These are phyloP conservation scores for Pichia sp. DNA, from an alignment of 1,139 yeast species.

Conservation along the genomic window DNA sequence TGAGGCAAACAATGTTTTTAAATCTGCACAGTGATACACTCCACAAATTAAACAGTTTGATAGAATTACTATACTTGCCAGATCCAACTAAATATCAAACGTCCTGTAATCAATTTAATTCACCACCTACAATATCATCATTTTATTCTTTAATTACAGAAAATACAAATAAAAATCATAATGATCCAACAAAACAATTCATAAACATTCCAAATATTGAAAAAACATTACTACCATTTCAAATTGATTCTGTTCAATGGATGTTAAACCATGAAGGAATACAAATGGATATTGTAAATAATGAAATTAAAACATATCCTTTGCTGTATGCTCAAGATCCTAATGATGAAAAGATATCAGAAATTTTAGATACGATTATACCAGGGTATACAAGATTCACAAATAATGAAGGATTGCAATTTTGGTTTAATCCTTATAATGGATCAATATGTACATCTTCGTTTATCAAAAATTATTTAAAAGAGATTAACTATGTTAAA, in stretches of 20 bases:
- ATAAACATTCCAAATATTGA: conserved; percentile 18
- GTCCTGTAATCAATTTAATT: conserved; percentile 7
- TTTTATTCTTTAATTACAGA: conserved; percentile 32
- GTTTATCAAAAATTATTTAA: conserved; percentile 29
- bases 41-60: conserved; percentile 15
- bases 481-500: conserved; percentile 6
- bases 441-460: conserved; percentile 39
- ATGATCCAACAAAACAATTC: not conserved
- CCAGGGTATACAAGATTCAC: conserved; percentile 47
- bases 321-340: not conserved
- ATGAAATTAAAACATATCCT: not conserved
- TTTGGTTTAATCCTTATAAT: conserved; percentile 46
- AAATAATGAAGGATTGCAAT: conserved; percentile 14
- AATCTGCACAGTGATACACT: conserved; percentile 16
- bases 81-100: conserved; percentile 21
- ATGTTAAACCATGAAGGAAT: conserved; percentile 53
- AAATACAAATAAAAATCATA: conserved; percentile 22
- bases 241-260: conserved; percentile 61
- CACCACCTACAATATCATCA: conserved; percentile 22
- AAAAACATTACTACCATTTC: conserved; percentile 37
- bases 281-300: conserved; percentile 26
- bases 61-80: conserved; percentile 19
- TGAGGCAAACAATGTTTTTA: conserved; percentile 17
- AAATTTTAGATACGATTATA: conserved; percentile 35
- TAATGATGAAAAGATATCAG: conserved; percentile 10